Base-by-base conservation (phyloP, 805 yeast genomes). In the Metschnikowia hibisci region DNA sequence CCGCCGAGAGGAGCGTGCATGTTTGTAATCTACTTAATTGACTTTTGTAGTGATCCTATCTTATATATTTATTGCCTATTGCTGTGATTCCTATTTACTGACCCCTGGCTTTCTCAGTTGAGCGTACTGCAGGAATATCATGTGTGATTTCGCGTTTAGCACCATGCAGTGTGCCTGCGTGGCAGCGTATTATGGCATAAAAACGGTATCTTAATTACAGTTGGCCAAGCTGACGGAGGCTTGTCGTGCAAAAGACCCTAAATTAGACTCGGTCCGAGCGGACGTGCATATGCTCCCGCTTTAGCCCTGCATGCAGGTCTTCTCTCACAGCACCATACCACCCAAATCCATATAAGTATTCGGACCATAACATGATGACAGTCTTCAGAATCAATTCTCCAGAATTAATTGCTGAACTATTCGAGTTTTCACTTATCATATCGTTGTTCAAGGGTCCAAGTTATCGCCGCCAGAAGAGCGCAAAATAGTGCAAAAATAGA, bases 401-500 rank as follows among this genome's bases (percentile, higher is more conserved):
- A n/a, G n/a, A n/a, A n/a, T n/a, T n/a, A n/a, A n/a, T n/a, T n/a
- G n/a, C n/a, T n/a, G n/a, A n/a, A n/a, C n/a, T n/a, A n/a, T n/a
- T n/a, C n/a, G n/a, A n/a, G n/a, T n/a, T 18, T 37, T 20, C 4
- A 29, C 12, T 10, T 8, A 12, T 35, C 8, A 11, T 3, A 5
- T 4, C 32, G 6, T 18, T 15, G 7, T 3, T 8, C 31, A 9
- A 36, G 26, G n/a, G 22, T 11, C 11, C 23, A 30, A 10, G 50
- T 44, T 34, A 54, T 53, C 22, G 42, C 29, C 9, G 48, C 47
- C 62, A 58, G 57, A 9, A 45, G 12, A 7, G 52, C 30, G 15
- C 55, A 43, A 42, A 34, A 37, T 15, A 42, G 32, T n/a, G 50
- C 45, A 42, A 60, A 60, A 14, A 54, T 27, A 32, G 47, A 53